These are phyloP conservation scores for Aureobasidium sp. DNA, from an alignment of 2,329 filamentous ascomycete genomes.

Conservation along the genomic window DNA sequence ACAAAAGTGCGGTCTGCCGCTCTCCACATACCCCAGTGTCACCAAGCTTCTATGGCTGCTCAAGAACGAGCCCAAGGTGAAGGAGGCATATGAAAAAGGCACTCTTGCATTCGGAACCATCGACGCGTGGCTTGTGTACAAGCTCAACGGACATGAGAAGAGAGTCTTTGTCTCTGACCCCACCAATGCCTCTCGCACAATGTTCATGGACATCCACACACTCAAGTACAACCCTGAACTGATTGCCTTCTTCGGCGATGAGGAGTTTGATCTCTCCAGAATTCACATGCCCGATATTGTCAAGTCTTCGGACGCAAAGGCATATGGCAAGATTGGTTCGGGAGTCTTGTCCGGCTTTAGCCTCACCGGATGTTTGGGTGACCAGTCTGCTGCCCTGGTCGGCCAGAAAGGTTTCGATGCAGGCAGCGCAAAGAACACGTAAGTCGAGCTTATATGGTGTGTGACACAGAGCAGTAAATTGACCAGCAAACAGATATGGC, in stretches of 20 bases:
- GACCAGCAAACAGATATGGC: constrained; percentile 29
- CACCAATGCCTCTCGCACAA: constrained; percentile 82
- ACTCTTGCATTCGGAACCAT: constrained; percentile 79
- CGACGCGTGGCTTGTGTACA: constrained; percentile 82
- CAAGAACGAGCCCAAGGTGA: constrained; percentile 61
- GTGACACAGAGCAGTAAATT: neutral
- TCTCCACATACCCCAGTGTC: constrained; percentile 83
- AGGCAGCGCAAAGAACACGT: constrained; percentile 83
- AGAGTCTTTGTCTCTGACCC: constrained; percentile 75
- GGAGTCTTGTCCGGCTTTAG: constrained; percentile 62
- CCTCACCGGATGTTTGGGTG: constrained; percentile 79
- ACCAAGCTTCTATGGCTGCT: constrained; percentile 82
- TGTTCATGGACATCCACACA: constrained; percentile 87
- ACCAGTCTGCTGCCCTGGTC: constrained; percentile 79
- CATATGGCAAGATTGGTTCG: constrained; percentile 60
- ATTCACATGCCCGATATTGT: constrained; percentile 75
- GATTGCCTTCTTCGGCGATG: constrained; percentile 60
- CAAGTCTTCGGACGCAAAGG: constrained; percentile 66
- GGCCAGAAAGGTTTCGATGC: constrained; percentile 65
- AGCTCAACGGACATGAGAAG: constrained; percentile 67
- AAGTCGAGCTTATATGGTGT: constrained; percentile 39
- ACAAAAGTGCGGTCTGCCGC: constrained; percentile 68
- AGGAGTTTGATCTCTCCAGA: constrained; percentile 61
- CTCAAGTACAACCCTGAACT: constrained; percentile 72
- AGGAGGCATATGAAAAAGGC: constrained; percentile 67